Base-by-base conservation (phyloP, 441 rosid species). In the Biscutella auriculata region DNA sequence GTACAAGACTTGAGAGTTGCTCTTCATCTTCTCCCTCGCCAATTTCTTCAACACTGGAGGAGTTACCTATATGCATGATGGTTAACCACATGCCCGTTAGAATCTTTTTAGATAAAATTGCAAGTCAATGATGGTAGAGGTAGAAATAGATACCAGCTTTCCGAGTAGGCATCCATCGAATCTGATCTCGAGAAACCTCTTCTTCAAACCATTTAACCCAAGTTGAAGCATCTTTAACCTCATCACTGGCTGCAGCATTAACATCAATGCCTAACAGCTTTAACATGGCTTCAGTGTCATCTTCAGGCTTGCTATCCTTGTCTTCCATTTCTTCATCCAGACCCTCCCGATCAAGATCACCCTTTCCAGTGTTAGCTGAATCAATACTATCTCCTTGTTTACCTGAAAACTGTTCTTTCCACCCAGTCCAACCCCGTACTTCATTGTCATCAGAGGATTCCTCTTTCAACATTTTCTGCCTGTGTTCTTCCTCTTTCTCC, bases 391-490 rank as follows among this genome's bases (percentile, higher is more conserved):
- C 65, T 61, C 68, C 82, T 55, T 66, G 62, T 42, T 26, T 59
- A 53, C 71, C 80, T 23, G 88, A 79, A 17, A 70, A 23, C 23
- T 80, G 95, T 66, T 84, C 85, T 32, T 82, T 88, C 98, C 98
- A 92, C 57, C 97, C 95, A 49, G 91, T 88, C 98, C 98, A 88
- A 71, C 98, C 95, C 59, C 98, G 95, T 66, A 63, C 70, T 7
- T 83, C 88, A 50, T 74, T 71, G 37, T 79, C 79, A 56, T 62
- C 79, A 13, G 65, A 55, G 55, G 57, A 47, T 74, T 92, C 87
- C 72, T 86, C 92, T 70, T 73, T 80, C 50, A 82, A 65, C 45
- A 64, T 70, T 65, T 72, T 76, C 71, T 83, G 92, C 76, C 97
- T 83, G 53, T 77, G 76, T 68, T 88, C 92, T 68, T 88, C 98